Percentiles rank a stretch among this genome's conserved stretches.
These are phyloP conservation scores for Amphibolis antarctica DNA, from an alignment of 106 monocot genomes.

Conservation along the genomic window DNA sequence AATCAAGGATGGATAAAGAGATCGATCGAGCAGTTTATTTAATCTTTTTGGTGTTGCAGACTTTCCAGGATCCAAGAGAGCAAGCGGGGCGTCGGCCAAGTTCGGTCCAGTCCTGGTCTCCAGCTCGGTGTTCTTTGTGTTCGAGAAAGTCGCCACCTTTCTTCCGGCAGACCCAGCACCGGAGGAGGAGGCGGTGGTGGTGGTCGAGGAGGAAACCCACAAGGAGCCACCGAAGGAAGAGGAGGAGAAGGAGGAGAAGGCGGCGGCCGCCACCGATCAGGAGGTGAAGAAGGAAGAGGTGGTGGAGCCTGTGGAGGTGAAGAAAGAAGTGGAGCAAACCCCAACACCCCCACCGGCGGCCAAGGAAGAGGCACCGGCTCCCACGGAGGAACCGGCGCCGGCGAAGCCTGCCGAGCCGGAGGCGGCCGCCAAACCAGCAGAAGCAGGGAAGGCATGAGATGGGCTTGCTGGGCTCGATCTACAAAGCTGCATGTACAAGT, in stretches of 20 bases:
- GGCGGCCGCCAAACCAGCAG: background rate
- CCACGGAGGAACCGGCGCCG: background rate
- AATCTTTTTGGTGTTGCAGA: slow-evolving; percentile 20
- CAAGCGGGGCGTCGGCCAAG: slow-evolving; percentile 37
- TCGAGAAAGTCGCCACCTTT: slow-evolving; percentile 43
- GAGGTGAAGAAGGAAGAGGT: background rate
- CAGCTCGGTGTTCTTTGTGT: slow-evolving; percentile 46
- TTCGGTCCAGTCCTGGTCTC: slow-evolving; percentile 28
- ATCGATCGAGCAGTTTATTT: no score
- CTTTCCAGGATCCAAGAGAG: slow-evolving; percentile 68
- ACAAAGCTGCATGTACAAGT: background rate
- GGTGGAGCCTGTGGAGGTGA: no score
- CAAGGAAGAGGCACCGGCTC: background rate
- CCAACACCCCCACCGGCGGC: no score
- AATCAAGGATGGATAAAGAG: no score
- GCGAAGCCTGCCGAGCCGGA: background rate
- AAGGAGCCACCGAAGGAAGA: background rate
- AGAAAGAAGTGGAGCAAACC: no score
- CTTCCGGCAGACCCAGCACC: slow-evolving; percentile 19
- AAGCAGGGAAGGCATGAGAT: background rate
- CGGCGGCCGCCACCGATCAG: background rate
- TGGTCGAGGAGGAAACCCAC: background rate
- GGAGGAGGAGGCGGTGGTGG: slow-evolving; percentile 7
- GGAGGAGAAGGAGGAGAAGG: slow-evolving; percentile 11
- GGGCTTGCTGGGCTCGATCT: background rate